Evolutionary conservation across 208 protist species (phyloP).

Genomic region (Wallacemonas sp.): DNA sequence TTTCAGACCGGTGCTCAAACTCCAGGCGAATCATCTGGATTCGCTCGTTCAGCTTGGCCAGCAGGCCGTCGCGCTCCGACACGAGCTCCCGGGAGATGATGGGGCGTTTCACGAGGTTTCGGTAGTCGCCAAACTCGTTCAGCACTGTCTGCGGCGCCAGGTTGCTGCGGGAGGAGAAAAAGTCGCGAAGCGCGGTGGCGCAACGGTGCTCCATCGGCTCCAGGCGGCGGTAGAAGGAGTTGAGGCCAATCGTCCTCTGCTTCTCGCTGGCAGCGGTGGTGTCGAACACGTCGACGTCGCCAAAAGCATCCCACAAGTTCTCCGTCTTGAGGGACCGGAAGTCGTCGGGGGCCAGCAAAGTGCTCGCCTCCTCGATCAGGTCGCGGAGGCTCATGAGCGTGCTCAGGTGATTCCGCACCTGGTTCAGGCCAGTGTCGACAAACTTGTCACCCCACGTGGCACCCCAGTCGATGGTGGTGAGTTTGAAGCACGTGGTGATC

Average conservation of each 20-base stretch:
- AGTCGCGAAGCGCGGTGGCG: conserved; percentile 68
- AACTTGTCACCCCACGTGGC: conserved; percentile 56
- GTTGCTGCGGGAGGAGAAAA: conserved; percentile 63
- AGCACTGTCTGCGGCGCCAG: conserved; percentile 87
- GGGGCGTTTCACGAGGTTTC: conserved; percentile 82
- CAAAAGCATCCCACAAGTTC: conserved; percentile 79
- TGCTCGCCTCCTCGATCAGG: conserved; percentile 69
- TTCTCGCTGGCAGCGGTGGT: conserved; percentile 49
- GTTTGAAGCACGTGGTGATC: conserved; percentile 57
- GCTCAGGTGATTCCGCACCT: conserved; percentile 58
- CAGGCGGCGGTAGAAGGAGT: conserved; percentile 79
- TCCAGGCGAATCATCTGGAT: conserved; percentile 83
- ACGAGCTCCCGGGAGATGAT: conserved; percentile 89
- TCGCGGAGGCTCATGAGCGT: conserved; percentile 59
- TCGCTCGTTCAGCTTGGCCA: conserved; percentile 89
- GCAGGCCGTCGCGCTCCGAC: conserved; percentile 76
- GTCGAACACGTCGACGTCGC: conserved; percentile 67
- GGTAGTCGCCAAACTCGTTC: conserved; percentile 80
- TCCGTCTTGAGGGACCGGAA: conserved; percentile 63
- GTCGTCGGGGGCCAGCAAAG: conserved; percentile 61
- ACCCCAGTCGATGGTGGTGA: conserved; percentile 89
- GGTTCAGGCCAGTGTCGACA: conserved; percentile 56
- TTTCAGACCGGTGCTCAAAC: conserved; percentile 84
- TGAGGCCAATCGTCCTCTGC: conserved; percentile 68
- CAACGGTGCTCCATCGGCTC: conserved; percentile 87